Evolutionary conservation across 164 flowering plant species (phyloP), one percentile per base, ranked within the genome.

Genomic region (Magnolia sinica): DNA sequence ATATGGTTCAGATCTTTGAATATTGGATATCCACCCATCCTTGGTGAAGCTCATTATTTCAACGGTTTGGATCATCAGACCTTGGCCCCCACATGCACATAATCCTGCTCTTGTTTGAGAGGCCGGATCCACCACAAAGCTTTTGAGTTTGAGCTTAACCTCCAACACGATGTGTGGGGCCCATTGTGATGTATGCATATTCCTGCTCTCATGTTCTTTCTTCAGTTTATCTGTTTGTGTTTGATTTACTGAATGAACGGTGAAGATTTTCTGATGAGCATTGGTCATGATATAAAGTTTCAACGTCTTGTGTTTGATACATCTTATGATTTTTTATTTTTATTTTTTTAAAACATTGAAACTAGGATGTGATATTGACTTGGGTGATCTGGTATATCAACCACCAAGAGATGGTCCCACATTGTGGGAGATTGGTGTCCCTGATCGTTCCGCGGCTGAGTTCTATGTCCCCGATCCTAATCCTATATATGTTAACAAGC

Each of bases 371-470:
- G 79, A 85, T 8, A 82, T 86, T 58, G 84, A 86, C 27, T 19
- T 92, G 82, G 90, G 90, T 68, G 87, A 86, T 70, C 79, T 92
- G 16, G 86, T 87, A 1, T 92, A 84, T 76, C 84, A 86, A 74
- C 95, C 98, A n/a, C 95, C 92, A 64, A 86, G 98, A 83, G 83
- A 85, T 76, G 98, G 97, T 0, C 96, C 97, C 0, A 93, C 97
- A 1, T 64, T 93, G 67, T 95, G 98, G 98, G 98, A 95, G 80
- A 95, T 95, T 1, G 97, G 98, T 63, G 29, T 88, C 63, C 98
- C 98, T 70, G 97, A 93, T 79, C 92, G 98, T 31, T 83, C 95
- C 29, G 96, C 98, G 1, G 87, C 86, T 3, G 92, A 95, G 51
- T 95, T 91, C 76, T 95, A 79, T 52, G 72, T 92, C 51, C 98